Conservation (phyloP, 2,329 filamentous ascomycete species). For the Cercospora sp. region DNA sequence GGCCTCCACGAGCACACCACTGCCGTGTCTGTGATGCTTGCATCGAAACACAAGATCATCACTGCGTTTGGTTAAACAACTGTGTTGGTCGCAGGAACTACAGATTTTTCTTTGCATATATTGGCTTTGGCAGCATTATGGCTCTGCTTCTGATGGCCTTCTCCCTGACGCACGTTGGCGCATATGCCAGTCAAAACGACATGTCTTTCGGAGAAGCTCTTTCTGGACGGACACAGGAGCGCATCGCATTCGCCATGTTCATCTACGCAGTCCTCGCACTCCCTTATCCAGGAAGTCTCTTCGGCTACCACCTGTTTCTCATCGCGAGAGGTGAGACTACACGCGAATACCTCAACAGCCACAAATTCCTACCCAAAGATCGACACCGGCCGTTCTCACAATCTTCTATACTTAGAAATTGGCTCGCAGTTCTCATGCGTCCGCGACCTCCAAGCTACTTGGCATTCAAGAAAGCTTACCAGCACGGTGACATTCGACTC, state of each 20-base stretch:
- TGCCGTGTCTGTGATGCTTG: constrained; percentile 97
- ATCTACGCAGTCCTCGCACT: constrained; percentile 75
- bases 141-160: constrained; percentile 73
- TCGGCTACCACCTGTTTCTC: constrained; percentile 86
- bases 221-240: constrained; percentile 30
- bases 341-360: constrained; percentile 90
- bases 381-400: constrained; percentile 87
- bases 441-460: constrained; percentile 87
- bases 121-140: constrained; percentile 75
- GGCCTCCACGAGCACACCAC: constrained; percentile 91
- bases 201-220: constrained; percentile 69
- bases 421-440: constrained; percentile 75
- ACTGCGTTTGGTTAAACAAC: constrained; percentile 99
- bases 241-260: constrained; percentile 71
- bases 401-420: constrained; percentile 72
- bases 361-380: constrained; percentile 91
- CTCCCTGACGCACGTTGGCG: constrained; percentile 75
- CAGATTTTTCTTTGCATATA: constrained; percentile 93
- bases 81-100: constrained; percentile 97
- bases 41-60: constrained; percentile 94
- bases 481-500: constrained; percentile 81
- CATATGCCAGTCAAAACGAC: constrained; percentile 64
- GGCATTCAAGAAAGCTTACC: constrained; percentile 75
- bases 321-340: constrained; percentile 92
- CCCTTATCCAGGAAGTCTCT: constrained; percentile 79